These are phyloP conservation scores for Phialophora tarda DNA, from an alignment of 2,329 filamentous ascomycete genomes.

Conservation along the genomic window DNA sequence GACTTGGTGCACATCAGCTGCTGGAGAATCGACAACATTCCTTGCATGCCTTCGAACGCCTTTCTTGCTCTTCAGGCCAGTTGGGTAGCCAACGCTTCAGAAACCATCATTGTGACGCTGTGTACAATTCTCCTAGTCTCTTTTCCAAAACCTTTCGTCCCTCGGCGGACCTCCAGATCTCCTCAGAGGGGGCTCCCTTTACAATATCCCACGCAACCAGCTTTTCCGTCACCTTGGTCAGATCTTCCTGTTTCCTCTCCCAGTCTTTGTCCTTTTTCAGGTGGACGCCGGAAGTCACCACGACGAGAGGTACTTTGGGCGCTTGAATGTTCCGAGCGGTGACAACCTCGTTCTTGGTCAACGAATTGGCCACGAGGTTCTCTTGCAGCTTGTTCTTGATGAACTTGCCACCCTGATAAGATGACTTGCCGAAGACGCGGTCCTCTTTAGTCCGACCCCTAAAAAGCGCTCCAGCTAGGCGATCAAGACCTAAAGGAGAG, in stretches of 20 bases:
- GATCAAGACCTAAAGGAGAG: slow-evolving; percentile 83
- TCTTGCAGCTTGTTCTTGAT: slow-evolving; percentile 94
- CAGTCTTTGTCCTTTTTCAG: slow-evolving; percentile 71
- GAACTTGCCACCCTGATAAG: slow-evolving; percentile 79
- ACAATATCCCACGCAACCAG: slow-evolving; percentile 86
- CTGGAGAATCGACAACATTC: background rate
- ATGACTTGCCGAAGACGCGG: slow-evolving; percentile 78
- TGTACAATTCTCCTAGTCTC: slow-evolving; percentile 72
- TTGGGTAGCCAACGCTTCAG: background rate
- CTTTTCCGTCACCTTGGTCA: slow-evolving; percentile 79
- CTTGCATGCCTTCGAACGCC: background rate
- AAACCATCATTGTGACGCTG: slow-evolving; percentile 9
- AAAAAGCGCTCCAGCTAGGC: slow-evolving; percentile 80
- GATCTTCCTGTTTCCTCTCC: slow-evolving; percentile 82
- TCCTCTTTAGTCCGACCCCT: slow-evolving; percentile 79
- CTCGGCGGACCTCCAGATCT: slow-evolving; percentile 79
- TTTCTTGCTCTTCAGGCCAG: background rate
- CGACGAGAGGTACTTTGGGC: slow-evolving; percentile 73
- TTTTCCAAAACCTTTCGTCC: slow-evolving; percentile 79
- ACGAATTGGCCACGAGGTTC: slow-evolving; percentile 80
- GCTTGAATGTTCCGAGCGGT: slow-evolving; percentile 80
- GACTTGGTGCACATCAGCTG: background rate
- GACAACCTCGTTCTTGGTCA: slow-evolving; percentile 81
- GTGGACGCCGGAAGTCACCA: slow-evolving; percentile 81
- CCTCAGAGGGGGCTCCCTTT: slow-evolving; percentile 74